phyloP scores from a whole-genome alignment of 208 protist species.

The Leishmania turanica region DNA sequence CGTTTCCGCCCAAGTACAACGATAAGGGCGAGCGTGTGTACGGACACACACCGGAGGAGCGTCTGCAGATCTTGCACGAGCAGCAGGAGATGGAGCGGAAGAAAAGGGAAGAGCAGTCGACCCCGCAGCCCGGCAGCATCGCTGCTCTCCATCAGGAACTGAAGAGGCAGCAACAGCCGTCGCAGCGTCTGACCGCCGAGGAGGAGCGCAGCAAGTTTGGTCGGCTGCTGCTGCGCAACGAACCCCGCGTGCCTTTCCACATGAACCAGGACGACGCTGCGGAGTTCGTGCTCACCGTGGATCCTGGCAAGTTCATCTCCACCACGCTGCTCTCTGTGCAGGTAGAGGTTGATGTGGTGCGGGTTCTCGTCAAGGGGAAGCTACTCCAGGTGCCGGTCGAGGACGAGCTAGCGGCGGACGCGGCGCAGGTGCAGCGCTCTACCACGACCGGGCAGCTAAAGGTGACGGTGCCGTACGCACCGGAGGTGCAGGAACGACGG shows the following conservation, averaged over 20 bases:
- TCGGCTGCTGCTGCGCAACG: conserved; percentile 91
- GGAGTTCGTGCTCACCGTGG: conserved; percentile 81
- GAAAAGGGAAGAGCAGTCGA: conserved; percentile 39
- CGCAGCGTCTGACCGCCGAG: conserved; percentile 68
- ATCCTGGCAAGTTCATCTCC: conserved; percentile 93
- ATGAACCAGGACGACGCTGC: conserved; percentile 80
- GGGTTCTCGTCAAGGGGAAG: conserved; percentile 94
- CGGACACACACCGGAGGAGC: conserved; percentile 89
- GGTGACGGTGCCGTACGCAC: conserved; percentile 78
- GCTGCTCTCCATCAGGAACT: conserved; percentile 71
- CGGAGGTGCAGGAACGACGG: conserved; percentile 44
- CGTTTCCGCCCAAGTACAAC: conserved; percentile 83
- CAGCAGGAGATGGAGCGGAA: conserved; percentile 64
- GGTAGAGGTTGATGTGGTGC: conserved; percentile 92
- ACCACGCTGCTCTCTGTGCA: conserved; percentile 93
- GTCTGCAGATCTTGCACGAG: conserved; percentile 87
- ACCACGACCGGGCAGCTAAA: conserved; percentile 81
- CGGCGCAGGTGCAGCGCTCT: conserved; percentile 70
- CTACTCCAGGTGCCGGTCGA: conserved; percentile 92
- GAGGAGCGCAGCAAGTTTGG: conserved; percentile 90
- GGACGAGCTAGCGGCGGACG: conserved; percentile 74
- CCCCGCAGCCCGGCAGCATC: conserved; percentile 51
- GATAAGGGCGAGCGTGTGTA: conserved; percentile 91
- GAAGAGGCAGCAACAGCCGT: conserved; percentile 42
- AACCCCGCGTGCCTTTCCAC: conserved; percentile 87